Percentiles rank a stretch among this genome's conserved stretches.
Evolutionary conservation across 768 basidiomycete genomes (phyloP).

Genomic region (Russula sp.): DNA sequence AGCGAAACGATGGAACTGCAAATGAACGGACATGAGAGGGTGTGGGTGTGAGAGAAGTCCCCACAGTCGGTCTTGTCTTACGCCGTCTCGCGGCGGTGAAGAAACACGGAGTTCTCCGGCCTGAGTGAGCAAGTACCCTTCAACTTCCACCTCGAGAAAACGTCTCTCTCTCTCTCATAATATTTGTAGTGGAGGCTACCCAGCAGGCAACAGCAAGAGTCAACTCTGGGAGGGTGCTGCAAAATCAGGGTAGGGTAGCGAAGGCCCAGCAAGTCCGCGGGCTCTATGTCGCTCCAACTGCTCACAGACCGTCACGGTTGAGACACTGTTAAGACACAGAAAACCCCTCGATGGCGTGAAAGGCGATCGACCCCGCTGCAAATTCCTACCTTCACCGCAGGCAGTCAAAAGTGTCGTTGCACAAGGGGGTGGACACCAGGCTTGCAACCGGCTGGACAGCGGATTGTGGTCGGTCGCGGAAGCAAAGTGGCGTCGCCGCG

Average conservation of each 20-base stretch:
- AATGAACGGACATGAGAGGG: no score
- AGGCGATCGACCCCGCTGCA: conserved; percentile 44
- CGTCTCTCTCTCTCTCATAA: conserved; percentile 33
- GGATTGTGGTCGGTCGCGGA: conserved; percentile 37
- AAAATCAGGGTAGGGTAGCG: conserved; percentile 42
- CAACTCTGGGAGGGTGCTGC: conserved; percentile 35
- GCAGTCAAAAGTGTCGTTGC: conserved; percentile 41
- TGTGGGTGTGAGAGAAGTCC: no score
- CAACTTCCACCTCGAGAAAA: conserved; percentile 37
- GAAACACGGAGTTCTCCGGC: conserved; percentile 41
- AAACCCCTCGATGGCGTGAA: conserved; percentile 32
- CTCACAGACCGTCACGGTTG: conserved; percentile 34
- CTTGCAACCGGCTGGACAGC: conserved; percentile 43
- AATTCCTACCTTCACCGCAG: conserved; percentile 47
- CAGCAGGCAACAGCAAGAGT: conserved; percentile 29
- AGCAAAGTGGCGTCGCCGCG: no score
- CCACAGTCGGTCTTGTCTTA: no score
- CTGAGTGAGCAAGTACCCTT: conserved; percentile 50
- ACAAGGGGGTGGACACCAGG: conserved; percentile 44
- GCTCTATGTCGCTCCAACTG: conserved; percentile 37
- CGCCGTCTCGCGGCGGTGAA: conserved; percentile 10
- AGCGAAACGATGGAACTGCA: no score
- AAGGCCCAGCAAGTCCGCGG: conserved; percentile 39
- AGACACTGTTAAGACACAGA: no score
- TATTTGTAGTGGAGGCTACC: conserved; percentile 35